Percentiles rank a stretch among this genome's conserved stretches.
These are phyloP conservation scores for Pleochaeta shiraiana DNA, from an alignment of 2,329 filamentous ascomycete genomes.

Conservation along the genomic window DNA sequence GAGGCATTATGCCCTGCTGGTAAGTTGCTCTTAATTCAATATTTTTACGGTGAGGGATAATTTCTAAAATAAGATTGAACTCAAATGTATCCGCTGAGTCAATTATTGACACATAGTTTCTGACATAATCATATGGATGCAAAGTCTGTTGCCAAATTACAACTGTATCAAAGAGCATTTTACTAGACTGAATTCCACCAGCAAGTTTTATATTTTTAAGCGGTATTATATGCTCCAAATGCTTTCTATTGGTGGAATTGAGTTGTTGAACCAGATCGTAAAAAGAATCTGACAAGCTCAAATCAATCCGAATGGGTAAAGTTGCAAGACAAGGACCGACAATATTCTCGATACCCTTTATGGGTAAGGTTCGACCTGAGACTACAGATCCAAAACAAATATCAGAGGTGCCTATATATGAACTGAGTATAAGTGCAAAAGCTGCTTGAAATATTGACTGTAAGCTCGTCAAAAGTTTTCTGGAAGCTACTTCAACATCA, in stretches of 20 bases:
- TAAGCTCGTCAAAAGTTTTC: constrained; percentile 22
- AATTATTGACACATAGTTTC: constrained; percentile 27
- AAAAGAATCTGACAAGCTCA: constrained; percentile 28
- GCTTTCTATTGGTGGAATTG: constrained; percentile 41
- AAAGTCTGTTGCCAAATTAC: constrained; percentile 72
- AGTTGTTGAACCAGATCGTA: constrained; percentile 39
- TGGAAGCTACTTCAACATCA: constrained; percentile 12
- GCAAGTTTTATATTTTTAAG: constrained; percentile 47
- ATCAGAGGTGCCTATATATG: constrained; percentile 41
- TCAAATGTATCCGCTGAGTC: constrained; percentile 51
- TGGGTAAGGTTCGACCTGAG: constrained; percentile 56
- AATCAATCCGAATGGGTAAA: constrained; percentile 45
- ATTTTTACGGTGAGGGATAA: constrained; percentile 36
- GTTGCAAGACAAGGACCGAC: constrained; percentile 64
- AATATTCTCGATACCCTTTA: constrained; percentile 47
- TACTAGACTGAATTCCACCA: constrained; percentile 29
- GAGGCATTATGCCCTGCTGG: constrained; percentile 29
- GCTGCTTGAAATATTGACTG: constrained; percentile 61
- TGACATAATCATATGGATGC: constrained; percentile 18
- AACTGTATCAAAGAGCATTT: constrained; percentile 50
- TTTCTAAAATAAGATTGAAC: constrained; percentile 52
- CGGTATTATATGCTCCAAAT: constrained; percentile 40
- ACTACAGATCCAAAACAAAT: constrained; percentile 58
- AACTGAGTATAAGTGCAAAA: constrained; percentile 39
- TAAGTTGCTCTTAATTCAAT: constrained; percentile 32